Conservation (phyloP, 2,329 filamentous ascomycete genomes). For the Curvularia eragrostidis region DNA sequence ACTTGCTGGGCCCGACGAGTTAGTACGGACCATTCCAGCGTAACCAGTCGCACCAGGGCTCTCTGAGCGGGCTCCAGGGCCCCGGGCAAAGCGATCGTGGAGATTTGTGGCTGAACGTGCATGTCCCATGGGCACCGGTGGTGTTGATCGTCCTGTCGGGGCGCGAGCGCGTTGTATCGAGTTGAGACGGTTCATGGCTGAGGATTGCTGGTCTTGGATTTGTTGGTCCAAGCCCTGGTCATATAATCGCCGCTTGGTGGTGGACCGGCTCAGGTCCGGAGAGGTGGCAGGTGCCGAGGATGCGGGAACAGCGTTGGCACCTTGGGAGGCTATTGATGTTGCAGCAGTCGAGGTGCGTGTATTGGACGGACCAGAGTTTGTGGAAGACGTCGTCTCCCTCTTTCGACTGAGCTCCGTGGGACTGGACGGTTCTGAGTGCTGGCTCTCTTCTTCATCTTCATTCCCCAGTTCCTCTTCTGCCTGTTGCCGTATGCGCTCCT, state of each 20-base stretch:
- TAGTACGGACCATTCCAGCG: slow-evolving; percentile 41
- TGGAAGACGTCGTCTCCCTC: slow-evolving; percentile 84
- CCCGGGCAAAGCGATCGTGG: slow-evolving; percentile 53
- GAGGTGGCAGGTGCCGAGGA: slow-evolving; percentile 39
- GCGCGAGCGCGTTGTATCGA: slow-evolving; percentile 69
- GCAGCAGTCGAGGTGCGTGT: slow-evolving; percentile 81
- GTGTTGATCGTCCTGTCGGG: slow-evolving; percentile 60
- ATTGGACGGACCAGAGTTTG: slow-evolving; percentile 72
- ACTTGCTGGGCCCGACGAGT: slow-evolving; percentile 46
- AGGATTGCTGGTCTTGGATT: slow-evolving; percentile 78
- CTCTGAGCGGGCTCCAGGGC: slow-evolving; percentile 52
- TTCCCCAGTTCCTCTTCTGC: slow-evolving; percentile 35
- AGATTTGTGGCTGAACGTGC: slow-evolving; percentile 56
- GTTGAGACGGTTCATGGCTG: slow-evolving; percentile 79
- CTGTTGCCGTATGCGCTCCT: slow-evolving; percentile 51
- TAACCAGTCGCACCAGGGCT: slow-evolving; percentile 56
- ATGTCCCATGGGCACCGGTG: slow-evolving; percentile 52
- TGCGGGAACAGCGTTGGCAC: slow-evolving; percentile 45
- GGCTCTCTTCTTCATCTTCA: slow-evolving; percentile 45
- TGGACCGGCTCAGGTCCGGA: slow-evolving; percentile 65
- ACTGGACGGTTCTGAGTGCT: slow-evolving; percentile 56
- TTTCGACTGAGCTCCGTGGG: slow-evolving; percentile 71
- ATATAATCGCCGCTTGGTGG: slow-evolving; percentile 79
- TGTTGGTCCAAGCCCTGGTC: slow-evolving; percentile 83
- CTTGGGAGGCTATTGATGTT: slow-evolving; percentile 84